Evolutionary conservation across 148 eudicot genomes (phyloP), one percentile per base, ranked within the genome.

Genomic region (Fagopyrum tataricum): DNA sequence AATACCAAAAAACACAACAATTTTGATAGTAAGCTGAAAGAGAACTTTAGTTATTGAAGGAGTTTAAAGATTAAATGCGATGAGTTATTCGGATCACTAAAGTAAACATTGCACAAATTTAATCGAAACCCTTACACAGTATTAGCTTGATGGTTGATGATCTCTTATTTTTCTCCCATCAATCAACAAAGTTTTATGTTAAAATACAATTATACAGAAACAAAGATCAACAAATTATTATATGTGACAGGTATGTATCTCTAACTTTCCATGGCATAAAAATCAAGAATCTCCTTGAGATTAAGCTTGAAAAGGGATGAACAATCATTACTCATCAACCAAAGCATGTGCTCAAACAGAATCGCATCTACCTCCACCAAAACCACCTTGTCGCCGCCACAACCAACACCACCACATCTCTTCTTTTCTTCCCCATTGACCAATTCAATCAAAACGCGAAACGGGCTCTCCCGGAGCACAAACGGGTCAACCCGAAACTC

Each of bases 311-410:
- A 77, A 40, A 87, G 79, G 13, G 87, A 79, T 62, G 83, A 77
- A 40, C 72, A 81, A 85, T 84, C 86, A 71, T 87, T 87, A 52
- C 78, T 69, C 85, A 84, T 74, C 85, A 84, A 79, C 90, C 90
- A 87, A 67, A 87, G 76, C 87, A 87, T 82, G 78, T 87, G 90
- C 83, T 87, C 86, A 47, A 87, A 84, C 81, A 87, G 80, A 44
- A 87, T 82, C 0, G 76, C 72, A 78, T 87, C 90, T 37, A 87
- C 85, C 70, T 84, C 86, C 12, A 82, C 86, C 81, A 75, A 77
- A 43, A 53, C 81, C 49, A 43, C 44, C 64, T 48, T 53, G 12
- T 20, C 51, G 61, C 72, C 14, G n/a, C 77, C 73, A 15, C 40
- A 20, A 62, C 70, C 46, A 46, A n/a, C n/a, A n/a, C n/a, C n/a